Evolutionary conservation across 257 asterid species (phyloP), one percentile per base, ranked within the genome.

Genomic region (Parsonsia alboflavescens): DNA sequence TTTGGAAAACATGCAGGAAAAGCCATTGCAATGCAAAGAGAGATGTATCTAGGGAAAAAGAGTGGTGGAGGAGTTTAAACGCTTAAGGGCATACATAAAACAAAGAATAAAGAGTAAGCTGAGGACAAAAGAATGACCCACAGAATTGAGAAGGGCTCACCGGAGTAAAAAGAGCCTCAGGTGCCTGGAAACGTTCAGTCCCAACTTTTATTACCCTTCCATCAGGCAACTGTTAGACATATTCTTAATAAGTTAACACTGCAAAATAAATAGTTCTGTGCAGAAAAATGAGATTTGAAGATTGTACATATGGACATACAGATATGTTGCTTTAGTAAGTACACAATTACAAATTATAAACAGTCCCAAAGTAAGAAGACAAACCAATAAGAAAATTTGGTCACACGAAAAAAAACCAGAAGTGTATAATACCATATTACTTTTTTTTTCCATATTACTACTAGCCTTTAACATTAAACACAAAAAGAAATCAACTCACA

Each of bases 171-270:
- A 94, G 97, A 73, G 97, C 99, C 78, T 94, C 99, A 26, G 99
- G 96, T 80, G 99, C 97, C 85, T 92, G 99, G 86, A 94, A 94
- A 71, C 99, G 82, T 80, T 92, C 99, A 49, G 96, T 89, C 78
- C 97, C 97, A 72, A 92, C 99, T 87, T 94, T 94, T 75, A 94
- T 90, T 76, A 89, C 88, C 80, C 97, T 94, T 85, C 99, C 99
- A 88, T 94, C 99, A 76, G 99, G 99, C 71, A 94, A 91, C 99
- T 94, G 83, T 77, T 71, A 67, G 54, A 84, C 30, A 63, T 19
- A 62, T 41, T 52, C 46, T 64, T 24, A 67, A 59, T 39, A 59
- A 77, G 68, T 49, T 53, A 45, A 70, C 12, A 70, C n/a, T 61
- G 10, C 17, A 70, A 16, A 66, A 33, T 5, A 28, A 15, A 41